phyloP scores from a whole-genome alignment of 2,329 filamentous ascomycete species.

The Penicillium palitans region DNA sequence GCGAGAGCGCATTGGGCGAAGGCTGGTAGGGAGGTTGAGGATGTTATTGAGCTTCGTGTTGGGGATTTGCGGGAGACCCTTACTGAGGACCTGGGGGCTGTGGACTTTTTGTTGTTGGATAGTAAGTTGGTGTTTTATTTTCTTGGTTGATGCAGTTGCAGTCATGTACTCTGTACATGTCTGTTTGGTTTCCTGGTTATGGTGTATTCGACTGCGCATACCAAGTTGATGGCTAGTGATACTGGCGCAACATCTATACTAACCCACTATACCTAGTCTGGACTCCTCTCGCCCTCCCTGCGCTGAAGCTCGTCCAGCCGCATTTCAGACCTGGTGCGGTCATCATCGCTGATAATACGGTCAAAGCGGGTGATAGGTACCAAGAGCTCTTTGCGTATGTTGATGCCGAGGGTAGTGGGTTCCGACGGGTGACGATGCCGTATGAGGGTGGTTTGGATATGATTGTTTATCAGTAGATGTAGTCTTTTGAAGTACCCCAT shows the following conservation, averaged over 20 bases:
- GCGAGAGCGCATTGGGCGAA: slow-evolving; percentile 57
- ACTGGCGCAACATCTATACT: neutral
- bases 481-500: neutral
- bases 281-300: slow-evolving; percentile 55
- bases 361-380: slow-evolving; percentile 13
- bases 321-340: slow-evolving; percentile 17
- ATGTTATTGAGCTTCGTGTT: slow-evolving; percentile 57
- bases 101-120: slow-evolving; percentile 62
- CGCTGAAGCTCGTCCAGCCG: slow-evolving; percentile 20
- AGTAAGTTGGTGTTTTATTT: slow-evolving; percentile 50
- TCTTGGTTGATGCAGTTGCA: neutral
- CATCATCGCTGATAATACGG: slow-evolving; percentile 22
- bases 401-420: slow-evolving; percentile 19
- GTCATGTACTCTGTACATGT: neutral
- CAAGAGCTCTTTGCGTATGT: slow-evolving; percentile 20
- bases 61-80: slow-evolving; percentile 60
- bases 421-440: slow-evolving; percentile 21
- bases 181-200: neutral
- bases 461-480: slow-evolving; percentile 21
- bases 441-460: slow-evolving; percentile 22
- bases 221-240: neutral
- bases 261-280: slow-evolving; percentile 50
- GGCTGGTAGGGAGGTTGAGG: slow-evolving; percentile 51
- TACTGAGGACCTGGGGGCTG: slow-evolving; percentile 47
- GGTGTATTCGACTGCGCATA: neutral